phyloP scores from a whole-genome alignment of 169 alveolate genomes.

The Babesia caballi region DNA sequence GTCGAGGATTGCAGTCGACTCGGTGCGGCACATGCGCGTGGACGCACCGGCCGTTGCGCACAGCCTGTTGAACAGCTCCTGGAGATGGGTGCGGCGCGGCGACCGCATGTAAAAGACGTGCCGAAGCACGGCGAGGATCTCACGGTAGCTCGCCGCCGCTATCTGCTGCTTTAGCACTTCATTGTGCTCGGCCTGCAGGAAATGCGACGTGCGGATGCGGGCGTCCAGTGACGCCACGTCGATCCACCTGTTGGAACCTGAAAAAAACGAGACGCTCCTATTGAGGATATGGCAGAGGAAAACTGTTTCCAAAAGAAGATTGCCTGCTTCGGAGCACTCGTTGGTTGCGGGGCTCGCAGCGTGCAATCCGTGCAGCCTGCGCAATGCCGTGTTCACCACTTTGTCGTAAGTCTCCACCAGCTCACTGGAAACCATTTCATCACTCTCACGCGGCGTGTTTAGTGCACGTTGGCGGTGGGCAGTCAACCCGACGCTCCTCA shows the following conservation, averaged over 20 bases:
- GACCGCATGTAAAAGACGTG: conserved; percentile 3
- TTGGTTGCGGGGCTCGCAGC: neutral
- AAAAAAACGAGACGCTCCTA: neutral
- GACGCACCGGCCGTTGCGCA: conserved; percentile 57
- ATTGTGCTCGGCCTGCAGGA: conserved; percentile 13
- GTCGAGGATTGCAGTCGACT: conserved; percentile 14
- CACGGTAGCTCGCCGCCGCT: conserved; percentile 15
- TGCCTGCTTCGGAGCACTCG: conserved; percentile 2
- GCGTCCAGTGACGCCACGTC: conserved; percentile 28
- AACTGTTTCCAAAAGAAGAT: conserved; percentile 21
- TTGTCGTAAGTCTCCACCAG: neutral
- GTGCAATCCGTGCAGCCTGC: neutral
- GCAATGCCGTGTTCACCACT: no score
- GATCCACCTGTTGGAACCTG: neutral
- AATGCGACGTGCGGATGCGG: conserved; percentile 27
- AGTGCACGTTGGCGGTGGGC: neutral
- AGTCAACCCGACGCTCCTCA: neutral
- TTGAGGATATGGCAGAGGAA: conserved; percentile 4
- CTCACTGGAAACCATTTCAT: neutral
- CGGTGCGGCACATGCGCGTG: conserved; percentile 55
- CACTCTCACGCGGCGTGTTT: no score
- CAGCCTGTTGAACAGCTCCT: conserved; percentile 39
- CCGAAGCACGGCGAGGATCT: conserved; percentile 23
- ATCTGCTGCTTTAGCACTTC: conserved; percentile 3
- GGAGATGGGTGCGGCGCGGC: neutral